A percentile compares a stretch with the other conserved stretches of the same genome.
Conservation (phyloP, 805 yeast genomes). For the Lachancea meyersii region DNA sequence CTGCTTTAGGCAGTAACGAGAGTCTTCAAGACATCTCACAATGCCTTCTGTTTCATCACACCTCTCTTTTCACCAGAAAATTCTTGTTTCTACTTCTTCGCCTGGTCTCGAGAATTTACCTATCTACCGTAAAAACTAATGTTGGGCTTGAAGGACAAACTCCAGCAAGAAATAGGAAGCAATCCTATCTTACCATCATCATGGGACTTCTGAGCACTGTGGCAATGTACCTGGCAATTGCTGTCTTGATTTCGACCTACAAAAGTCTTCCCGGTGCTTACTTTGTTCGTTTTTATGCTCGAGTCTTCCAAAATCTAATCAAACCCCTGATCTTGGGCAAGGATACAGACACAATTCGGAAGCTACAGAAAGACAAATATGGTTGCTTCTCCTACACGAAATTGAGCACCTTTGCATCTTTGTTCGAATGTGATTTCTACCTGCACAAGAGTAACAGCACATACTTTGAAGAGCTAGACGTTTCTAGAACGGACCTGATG, state of each 20-base stretch:
- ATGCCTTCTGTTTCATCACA: no score
- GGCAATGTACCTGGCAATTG: background rate
- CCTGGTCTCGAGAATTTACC: no score
- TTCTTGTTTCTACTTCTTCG: no score
- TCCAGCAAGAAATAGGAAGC: no score
- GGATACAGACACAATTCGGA: slow-evolving; percentile 17
- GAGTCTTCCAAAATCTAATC: slow-evolving; percentile 38
- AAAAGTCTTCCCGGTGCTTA: slow-evolving; percentile 68
- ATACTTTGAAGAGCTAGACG: slow-evolving; percentile 74
- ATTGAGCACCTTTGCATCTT: slow-evolving; percentile 54
- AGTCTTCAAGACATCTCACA: no score
- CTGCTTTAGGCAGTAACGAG: no score
- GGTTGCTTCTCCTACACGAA: slow-evolving; percentile 39
- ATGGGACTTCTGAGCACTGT: background rate
- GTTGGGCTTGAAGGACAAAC: no score
- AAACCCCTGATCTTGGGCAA: slow-evolving; percentile 31
- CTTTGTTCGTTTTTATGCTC: slow-evolving; percentile 52
- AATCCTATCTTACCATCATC: no score
- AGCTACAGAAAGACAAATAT: slow-evolving; percentile 16
- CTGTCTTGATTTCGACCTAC: slow-evolving; percentile 30
- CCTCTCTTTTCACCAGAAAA: no score
- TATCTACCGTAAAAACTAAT: no score
- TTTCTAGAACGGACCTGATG: slow-evolving; percentile 64
- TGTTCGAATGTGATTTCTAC: slow-evolving; percentile 79
- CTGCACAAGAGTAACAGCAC: slow-evolving; percentile 85